A percentile compares a stretch with the other conserved stretches of the same genome.
phyloP scores from a whole-genome alignment of 164 flowering plant genomes.

The Brasenia schreberi region DNA sequence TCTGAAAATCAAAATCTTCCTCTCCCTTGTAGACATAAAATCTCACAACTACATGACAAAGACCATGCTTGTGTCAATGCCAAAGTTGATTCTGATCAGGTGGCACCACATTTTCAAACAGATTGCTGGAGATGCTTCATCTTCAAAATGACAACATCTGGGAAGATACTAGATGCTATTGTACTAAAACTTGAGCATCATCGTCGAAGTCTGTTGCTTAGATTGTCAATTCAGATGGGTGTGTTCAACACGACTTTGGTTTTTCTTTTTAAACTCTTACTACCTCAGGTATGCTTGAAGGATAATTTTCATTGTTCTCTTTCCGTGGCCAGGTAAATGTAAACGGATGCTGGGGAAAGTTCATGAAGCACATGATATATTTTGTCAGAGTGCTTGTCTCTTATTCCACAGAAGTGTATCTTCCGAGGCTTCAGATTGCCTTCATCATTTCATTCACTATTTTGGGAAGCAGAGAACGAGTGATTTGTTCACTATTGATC shows the following conservation, averaged over 20 bases:
- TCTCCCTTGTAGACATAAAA: not conserved
- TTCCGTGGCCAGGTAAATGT: constrained; percentile 47
- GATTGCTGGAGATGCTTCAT: constrained; percentile 53
- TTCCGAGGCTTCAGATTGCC: constrained; percentile 9
- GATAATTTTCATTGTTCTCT: not conserved
- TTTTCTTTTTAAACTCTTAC: too few relatives aligned
- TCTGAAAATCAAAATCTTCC: too few relatives aligned
- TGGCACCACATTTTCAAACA: constrained; percentile 18
- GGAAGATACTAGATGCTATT: constrained; percentile 26
- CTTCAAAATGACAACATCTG: constrained; percentile 25
- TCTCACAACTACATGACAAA: too few relatives aligned
- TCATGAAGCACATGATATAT: constrained; percentile 42
- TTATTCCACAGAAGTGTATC: constrained; percentile 26
- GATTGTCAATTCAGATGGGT: constrained; percentile 19
- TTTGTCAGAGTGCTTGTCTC: constrained; percentile 35
- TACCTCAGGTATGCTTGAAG: not conserved
- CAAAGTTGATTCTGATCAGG: constrained; percentile 15
- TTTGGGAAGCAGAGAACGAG: constrained; percentile 34
- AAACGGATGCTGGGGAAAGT: constrained; percentile 18
- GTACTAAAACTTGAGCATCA: constrained; percentile 51
- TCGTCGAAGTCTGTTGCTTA: constrained; percentile 37
- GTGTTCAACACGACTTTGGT: not conserved
- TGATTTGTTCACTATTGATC: constrained; percentile 48
- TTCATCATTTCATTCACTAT: constrained; percentile 23
- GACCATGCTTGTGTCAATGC: not conserved